These are phyloP conservation scores for Gossypium raimondii DNA, from an alignment of 345 rosid genomes.

Conservation along the genomic window DNA sequence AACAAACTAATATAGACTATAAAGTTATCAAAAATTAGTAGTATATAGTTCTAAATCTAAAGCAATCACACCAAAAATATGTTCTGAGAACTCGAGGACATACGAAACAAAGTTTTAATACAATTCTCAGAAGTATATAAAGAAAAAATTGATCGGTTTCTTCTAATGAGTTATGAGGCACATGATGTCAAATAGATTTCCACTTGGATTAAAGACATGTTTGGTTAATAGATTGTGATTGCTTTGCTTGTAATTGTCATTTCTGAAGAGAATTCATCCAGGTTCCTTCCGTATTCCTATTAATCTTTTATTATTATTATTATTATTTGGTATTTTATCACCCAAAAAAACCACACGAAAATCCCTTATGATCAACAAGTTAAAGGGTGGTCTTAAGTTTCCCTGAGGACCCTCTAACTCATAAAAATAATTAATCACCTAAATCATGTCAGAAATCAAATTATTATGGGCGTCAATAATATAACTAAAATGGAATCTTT, in stretches of 20 bases:
- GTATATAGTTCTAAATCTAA: background rate
- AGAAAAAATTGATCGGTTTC: conserved; percentile 5
- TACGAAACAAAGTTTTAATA: background rate
- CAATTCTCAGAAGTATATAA: background rate
- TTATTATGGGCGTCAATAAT: background rate
- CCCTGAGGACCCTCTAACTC: background rate
- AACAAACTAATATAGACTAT: conserved; percentile 2
- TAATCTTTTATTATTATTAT: background rate
- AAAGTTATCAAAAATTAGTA: background rate
- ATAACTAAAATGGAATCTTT: background rate
- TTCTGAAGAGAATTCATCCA: background rate
- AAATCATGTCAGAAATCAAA: background rate
- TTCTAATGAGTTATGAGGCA: background rate
- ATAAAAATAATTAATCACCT: background rate
- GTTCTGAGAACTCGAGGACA: background rate
- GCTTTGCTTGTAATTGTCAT: background rate
- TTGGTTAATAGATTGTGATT: background rate
- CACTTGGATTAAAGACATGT: background rate
- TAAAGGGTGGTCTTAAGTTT: background rate
- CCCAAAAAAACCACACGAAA: background rate
- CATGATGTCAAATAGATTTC: background rate
- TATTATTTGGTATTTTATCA: background rate
- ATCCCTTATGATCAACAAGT: background rate
- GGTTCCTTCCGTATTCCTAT: background rate
- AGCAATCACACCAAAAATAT: background rate